Base-by-base conservation (phyloP, 176 grass and related monocot species). In the Bolboschoenus planiculmis region DNA sequence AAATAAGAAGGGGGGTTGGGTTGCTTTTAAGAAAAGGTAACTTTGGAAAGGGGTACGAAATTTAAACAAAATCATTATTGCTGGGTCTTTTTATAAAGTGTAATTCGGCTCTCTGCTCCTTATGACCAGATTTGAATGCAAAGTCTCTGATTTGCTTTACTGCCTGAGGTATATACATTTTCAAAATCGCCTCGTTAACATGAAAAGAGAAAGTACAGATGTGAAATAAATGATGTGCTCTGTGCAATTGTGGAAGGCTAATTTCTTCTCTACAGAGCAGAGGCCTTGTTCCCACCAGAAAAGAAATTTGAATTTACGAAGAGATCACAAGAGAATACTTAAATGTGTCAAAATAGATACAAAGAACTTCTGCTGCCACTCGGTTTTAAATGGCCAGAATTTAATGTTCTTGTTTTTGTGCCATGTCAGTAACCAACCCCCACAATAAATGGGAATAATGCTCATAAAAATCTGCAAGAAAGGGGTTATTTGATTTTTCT, bases 1-100 rank as follows among this genome's bases (percentile, higher is more conserved):
- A 44, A 65, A 82, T 48, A 64, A 82, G 37, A n/a, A n/a, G 24
- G 56, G 36, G 58, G 10, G 10, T 53, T 66, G 10, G 10, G 14
- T 66, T 65, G 56, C 58, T 82, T 81, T 82, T 82, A 47, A 82
- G 58, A 65, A 82, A 82, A 65, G 80, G 80, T n/a, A 51, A 65
- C 39, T 66, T 82, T 20, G 58, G 18, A 63, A 66, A 81, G 16
- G 57, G 34, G 5, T 43, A 30, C 0, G 8, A 33, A 29, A 43
- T 81, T 60, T 82, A 82, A 82, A 82, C 43, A 82, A 82, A n/a
- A 66, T 82, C 37, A 82, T 63, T 48, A 33, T 63, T 64, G n/a
- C 37, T 63, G 80, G 37, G 24, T 82, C 56, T 82, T 82, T 82
- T 82, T 66, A 46, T 46, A 63, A 63, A 82, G 60, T n/a, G 14